These are phyloP conservation scores for Gonium pectorale DNA, from an alignment of 139 green algal genomes.

Conservation along the genomic window DNA sequence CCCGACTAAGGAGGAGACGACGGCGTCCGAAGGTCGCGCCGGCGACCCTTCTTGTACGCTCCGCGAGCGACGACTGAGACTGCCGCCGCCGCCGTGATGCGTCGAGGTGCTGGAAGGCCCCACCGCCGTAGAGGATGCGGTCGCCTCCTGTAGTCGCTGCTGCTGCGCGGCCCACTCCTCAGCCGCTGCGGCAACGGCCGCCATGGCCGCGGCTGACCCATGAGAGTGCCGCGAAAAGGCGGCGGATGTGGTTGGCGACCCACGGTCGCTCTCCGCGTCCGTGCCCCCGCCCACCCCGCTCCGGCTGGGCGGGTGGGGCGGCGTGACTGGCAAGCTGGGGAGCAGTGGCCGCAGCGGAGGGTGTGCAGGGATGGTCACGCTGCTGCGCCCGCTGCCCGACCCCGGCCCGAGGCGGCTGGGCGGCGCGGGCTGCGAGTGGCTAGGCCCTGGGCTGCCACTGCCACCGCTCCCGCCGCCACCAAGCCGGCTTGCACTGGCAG, in stretches of 20 bases:
- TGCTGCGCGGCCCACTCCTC: no score
- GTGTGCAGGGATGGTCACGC: neutral
- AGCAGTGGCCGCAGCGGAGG: neutral
- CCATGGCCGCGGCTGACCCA: neutral
- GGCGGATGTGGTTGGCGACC: no score
- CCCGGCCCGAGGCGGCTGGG: conserved; percentile 5
- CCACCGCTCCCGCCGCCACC: no score
- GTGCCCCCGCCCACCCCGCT: neutral
- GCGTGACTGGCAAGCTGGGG: neutral
- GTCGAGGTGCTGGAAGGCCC: no score
- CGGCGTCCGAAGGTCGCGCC: neutral
- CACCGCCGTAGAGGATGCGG: no score
- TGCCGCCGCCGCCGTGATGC: neutral
- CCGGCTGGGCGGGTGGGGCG: neutral
- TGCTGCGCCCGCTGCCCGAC: neutral
- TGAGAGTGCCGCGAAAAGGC: no score
- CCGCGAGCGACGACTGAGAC: neutral
- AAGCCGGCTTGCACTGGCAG: conserved; percentile 12
- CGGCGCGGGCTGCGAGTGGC: neutral
- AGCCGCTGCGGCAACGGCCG: no score
- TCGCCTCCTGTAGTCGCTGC: no score
- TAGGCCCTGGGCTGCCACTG: no score
- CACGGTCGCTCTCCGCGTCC: no score
- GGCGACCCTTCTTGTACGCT: neutral
- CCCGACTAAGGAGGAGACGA: neutral